Conservation (phyloP, 2,329 filamentous ascomycete genomes). For the Neofusicoccum kwambonambiense region DNA sequence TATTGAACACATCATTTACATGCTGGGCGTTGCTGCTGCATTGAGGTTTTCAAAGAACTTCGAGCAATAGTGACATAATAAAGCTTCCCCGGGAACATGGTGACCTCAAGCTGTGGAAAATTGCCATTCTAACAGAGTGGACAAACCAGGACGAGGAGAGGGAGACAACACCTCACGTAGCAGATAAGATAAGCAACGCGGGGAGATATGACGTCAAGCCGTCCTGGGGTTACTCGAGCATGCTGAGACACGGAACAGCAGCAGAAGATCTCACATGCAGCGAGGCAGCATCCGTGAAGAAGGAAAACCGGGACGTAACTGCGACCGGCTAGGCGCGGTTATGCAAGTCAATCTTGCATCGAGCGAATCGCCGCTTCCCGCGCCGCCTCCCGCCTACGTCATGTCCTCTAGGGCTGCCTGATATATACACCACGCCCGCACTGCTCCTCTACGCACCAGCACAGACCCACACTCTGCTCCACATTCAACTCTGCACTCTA, state of each 20-base stretch:
- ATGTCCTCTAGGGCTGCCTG: background rate
- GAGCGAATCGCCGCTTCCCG: background rate
- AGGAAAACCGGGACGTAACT: background rate
- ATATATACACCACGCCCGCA: background rate
- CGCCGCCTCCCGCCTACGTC: background rate
- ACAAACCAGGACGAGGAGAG: no score
- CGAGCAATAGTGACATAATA: no score
- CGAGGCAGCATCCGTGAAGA: background rate
- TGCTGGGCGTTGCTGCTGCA: no score
- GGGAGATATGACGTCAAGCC: background rate
- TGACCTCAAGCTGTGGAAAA: no score
- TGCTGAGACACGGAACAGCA: background rate
- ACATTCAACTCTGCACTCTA: background rate
- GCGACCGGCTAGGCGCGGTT: background rate
- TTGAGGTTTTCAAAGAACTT: no score
- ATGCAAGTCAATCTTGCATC: slow-evolving; percentile 10
- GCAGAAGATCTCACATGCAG: background rate
- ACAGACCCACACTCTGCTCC: background rate
- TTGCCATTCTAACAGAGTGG: no score
- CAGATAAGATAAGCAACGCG: background rate
- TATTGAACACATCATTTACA: no score
- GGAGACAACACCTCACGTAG: background rate
- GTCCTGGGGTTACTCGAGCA: background rate
- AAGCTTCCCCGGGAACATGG: no score
- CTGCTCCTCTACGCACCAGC: background rate